Base-by-base conservation (phyloP, 106 monocot genomes). In the Narthecium ossifragum region DNA sequence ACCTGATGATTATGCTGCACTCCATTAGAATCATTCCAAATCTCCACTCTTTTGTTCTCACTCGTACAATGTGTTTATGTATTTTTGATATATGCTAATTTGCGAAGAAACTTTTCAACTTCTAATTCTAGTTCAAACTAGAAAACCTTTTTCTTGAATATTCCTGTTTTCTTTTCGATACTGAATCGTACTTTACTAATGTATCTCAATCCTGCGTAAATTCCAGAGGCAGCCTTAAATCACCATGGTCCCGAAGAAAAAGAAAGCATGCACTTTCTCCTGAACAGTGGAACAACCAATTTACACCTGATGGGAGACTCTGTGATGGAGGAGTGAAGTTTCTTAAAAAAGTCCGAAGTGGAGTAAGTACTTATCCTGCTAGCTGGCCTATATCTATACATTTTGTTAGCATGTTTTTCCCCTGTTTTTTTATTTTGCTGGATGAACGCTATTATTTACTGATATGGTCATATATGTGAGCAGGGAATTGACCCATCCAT, bases 401-500 rank as follows among this genome's bases (percentile, higher is more conserved):
- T n/a, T 21, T 31, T 56, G 29, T 47, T 66, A 26, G 20, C 27
- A 15, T 31, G 3, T 23, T 28, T 63, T 39, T 37, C 41, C 32
- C 13, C 28, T 47, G 18, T 55, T 27, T n/a, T 8, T 10, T 29
- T 23, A 10, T 32, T 10, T 24, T 52, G 18, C 5, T 64, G n/a
- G 12, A 5, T 53, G 20, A 23, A 11, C 17, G 20, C 13, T 34
- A 38, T 28, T 37, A 27, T 36, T 53, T 6, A 31, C 0, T 49
- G 8, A 21, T 0, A 25, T 28, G 27, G 34, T 41, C 34, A 4
- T 62, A 51, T 66, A 26, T 77, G 63, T 31, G 68, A 10, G n/a
- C 57, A 96, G 94, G 94, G 90, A 50, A 60, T 96, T 46, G 94
- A 96, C 12, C 80, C 80, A 48, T 78, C 73, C 60, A 83, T 96